Evolutionary conservation across 352 stramenopile species (phyloP).

Genomic region (Aphanomyces invadans): DNA sequence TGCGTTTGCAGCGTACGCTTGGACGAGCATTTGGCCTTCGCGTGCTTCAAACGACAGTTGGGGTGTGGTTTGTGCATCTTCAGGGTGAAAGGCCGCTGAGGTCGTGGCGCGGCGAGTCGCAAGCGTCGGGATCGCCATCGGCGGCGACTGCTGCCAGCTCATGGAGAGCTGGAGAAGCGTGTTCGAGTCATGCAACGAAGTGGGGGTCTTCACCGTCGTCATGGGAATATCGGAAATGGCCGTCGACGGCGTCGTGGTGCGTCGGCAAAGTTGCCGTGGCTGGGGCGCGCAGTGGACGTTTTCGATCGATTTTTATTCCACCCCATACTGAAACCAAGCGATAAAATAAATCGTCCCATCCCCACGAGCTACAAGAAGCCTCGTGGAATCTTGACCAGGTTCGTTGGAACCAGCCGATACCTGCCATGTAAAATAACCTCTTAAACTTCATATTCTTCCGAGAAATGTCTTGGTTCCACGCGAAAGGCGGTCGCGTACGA

Average conservation of each 20-base stretch:
- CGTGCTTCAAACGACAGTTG: constrained; percentile 19
- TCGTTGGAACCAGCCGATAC: too few relatives aligned
- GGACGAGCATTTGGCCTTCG: constrained; percentile 21
- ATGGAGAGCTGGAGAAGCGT: not conserved
- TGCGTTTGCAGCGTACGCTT: not conserved
- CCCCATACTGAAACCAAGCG: not conserved
- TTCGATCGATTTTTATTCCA: not conserved
- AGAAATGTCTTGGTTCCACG: too few relatives aligned
- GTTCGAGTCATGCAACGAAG: not conserved
- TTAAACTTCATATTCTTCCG: too few relatives aligned
- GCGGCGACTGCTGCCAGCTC: constrained; percentile 15
- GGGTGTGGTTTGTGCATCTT: not conserved
- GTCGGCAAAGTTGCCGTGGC: not conserved
- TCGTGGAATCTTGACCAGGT: too few relatives aligned
- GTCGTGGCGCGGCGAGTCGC: not conserved
- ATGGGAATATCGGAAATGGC: not conserved
- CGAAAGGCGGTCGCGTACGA: too few relatives aligned
- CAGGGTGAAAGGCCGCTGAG: not conserved
- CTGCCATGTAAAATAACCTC: too few relatives aligned
- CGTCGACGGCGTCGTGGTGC: not conserved
- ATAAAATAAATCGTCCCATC: not conserved
- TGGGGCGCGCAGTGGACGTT: not conserved
- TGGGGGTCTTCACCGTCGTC: not conserved
- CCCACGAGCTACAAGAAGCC: too few relatives aligned
- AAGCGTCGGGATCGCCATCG: constrained; percentile 7